Conservation (phyloP, 2,329 filamentous ascomycete genomes). For the Talaromyces pinophilus region DNA sequence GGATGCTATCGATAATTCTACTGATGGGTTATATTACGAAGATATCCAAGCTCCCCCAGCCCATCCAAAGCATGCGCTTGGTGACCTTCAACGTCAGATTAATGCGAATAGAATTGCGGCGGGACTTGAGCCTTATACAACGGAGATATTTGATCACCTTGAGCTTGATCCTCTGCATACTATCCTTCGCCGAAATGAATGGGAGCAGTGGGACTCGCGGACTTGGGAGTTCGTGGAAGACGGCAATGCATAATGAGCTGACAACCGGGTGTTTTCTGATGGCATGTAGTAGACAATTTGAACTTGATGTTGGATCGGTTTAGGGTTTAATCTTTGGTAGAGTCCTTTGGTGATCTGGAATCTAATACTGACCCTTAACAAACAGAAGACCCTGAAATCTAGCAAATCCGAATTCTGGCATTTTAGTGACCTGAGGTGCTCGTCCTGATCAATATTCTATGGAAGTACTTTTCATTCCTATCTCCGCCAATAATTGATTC, state of each 20-base stretch:
- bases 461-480: no score
- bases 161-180: background rate
- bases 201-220: background rate
- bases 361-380: no score
- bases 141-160: background rate
- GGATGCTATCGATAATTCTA: background rate
- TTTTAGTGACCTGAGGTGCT: no score
- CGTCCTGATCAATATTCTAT: no score
- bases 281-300: background rate
- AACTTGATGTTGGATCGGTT: no score
- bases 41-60: background rate
- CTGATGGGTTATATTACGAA: background rate
- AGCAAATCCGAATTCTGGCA: no score
- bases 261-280: background rate
- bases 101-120: background rate
- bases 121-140: background rate
- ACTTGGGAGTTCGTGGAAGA: background rate
- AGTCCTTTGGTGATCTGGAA: no score
- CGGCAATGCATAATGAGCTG: background rate
- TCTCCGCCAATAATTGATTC: no score
- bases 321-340: no score
- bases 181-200: background rate
- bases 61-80: background rate
- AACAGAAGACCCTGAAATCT: no score
- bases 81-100: constrained; percentile 5